Base-by-base conservation (phyloP, 2,329 filamentous ascomycete genomes). In the Pyrenophora seminiperda region DNA sequence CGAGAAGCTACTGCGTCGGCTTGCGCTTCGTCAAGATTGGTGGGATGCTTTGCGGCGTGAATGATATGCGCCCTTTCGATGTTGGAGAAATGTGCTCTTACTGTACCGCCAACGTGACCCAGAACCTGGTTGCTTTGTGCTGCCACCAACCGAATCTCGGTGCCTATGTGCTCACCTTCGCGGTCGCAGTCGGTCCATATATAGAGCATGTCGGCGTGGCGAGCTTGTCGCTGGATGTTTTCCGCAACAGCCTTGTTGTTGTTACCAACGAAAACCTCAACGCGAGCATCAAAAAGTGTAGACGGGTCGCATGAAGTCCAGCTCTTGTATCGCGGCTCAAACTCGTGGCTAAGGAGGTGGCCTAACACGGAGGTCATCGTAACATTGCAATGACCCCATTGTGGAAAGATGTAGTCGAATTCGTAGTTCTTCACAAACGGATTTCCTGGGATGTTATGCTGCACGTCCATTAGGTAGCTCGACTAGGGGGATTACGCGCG, bases 171-270 rank as follows among this genome's bases (percentile, higher is more conserved):
- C 72, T 99, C 94, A 29, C 94, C 94, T 79, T 99, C 94, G 47
- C 92, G 86, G 79, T 99, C 94, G 74, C 94, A 97, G 80, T 99
- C 94, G 0, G 94, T 99, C 94, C 94, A 99, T 63, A 99, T 97
- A 73, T 95, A 93, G 22, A 99, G 79, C 10, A 87, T 84, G 47
- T 81, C 83, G n/a, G 86, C 81, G 68, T 83, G 82, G 52, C 82
- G 82, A n/a, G 94, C 93, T 72, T 96, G 87, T 1, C 82, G 77
- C 61, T 87, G 83, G 64, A 99, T 94, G 67, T 99, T 99, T 22
- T 86, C 81, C 7, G 92, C 91, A 56, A 99, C 88, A 1, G 81
- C 77, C 63, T 86, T 86, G 68, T 92, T 95, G 66, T 92, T 46
- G 85, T 81, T 44, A 96, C 81, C 41, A 76, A 81, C 10, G 83